Conservation (phyloP, 2,329 filamentous ascomycete genomes). For the Alternaria ethzedia region DNA sequence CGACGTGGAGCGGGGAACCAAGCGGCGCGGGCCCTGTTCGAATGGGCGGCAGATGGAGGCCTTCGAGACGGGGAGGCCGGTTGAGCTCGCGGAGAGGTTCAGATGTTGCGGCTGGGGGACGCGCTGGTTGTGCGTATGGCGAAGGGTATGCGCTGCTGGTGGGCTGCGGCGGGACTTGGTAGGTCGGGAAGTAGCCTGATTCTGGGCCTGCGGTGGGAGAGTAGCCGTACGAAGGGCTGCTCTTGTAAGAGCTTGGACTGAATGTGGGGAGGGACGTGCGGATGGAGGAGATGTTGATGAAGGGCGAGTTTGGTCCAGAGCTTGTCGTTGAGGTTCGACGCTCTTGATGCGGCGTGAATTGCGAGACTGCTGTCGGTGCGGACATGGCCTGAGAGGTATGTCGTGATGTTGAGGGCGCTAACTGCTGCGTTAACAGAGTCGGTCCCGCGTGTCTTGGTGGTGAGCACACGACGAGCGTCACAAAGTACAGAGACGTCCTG, state of each 20-base stretch:
- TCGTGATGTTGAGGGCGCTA: slow-evolving; percentile 40
- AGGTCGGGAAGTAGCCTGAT: slow-evolving; percentile 41
- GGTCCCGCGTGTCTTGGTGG: slow-evolving; percentile 31
- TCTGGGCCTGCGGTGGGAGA: slow-evolving; percentile 44
- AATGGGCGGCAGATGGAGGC: slow-evolving; percentile 46
- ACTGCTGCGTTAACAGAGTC: slow-evolving; percentile 43
- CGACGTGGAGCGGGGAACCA: slow-evolving; percentile 39
- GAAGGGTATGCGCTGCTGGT: slow-evolving; percentile 33
- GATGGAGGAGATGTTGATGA: slow-evolving; percentile 42
- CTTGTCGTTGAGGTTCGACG: slow-evolving; percentile 41
- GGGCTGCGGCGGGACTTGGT: slow-evolving; percentile 35
- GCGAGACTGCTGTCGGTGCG: slow-evolving; percentile 32
- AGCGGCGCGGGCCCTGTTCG: slow-evolving; percentile 41
- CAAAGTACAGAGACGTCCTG: slow-evolving; percentile 55
- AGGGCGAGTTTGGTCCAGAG: slow-evolving; percentile 44
- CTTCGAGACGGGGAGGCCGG: slow-evolving; percentile 35
- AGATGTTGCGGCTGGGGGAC: slow-evolving; percentile 34
- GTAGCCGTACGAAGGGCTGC: slow-evolving; percentile 43
- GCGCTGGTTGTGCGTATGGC: slow-evolving; percentile 34
- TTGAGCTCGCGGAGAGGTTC: slow-evolving; percentile 36
- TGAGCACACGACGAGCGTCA: slow-evolving; percentile 50
- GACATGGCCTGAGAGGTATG: slow-evolving; percentile 37
- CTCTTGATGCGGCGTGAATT: slow-evolving; percentile 36
- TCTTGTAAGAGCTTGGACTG: slow-evolving; percentile 43
- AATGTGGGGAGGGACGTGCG: slow-evolving; percentile 44